A percentile compares a stretch with the other conserved stretches of the same genome.
phyloP scores from a whole-genome alignment of 1,284 basidiomycete genomes.

The Leccinum angustisporum region DNA sequence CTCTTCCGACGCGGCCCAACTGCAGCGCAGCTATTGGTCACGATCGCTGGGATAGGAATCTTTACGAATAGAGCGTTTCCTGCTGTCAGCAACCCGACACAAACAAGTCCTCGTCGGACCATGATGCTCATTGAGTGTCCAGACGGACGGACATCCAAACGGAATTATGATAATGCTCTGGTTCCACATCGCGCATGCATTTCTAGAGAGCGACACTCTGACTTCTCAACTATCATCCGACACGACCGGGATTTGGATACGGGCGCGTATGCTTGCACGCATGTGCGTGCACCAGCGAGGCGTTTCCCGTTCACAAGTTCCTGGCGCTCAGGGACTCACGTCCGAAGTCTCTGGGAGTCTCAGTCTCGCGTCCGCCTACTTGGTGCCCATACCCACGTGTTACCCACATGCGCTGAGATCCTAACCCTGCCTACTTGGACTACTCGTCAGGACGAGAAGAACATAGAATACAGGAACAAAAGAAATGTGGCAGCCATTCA shows the following conservation, averaged over 20 bases:
- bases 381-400: background rate
- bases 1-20: background rate
- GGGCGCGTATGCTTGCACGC: too few relatives aligned
- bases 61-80: background rate
- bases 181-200: background rate
- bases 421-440: background rate
- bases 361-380: background rate
- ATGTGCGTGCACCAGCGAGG: background rate
- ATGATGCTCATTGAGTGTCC: background rate
- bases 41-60: background rate
- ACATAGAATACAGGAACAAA: background rate
- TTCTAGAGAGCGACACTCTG: background rate
- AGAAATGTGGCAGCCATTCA: background rate
- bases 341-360: background rate
- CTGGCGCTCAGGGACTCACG: background rate
- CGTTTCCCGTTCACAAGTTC: background rate
- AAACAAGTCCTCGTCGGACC: background rate
- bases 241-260: background rate
- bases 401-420: background rate
- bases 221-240: background rate
- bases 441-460: background rate
- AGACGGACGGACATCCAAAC: background rate
- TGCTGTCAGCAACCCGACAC: background rate
- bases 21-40: background rate
- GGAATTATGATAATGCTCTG: background rate